Percentiles rank a stretch among this genome's conserved stretches.
Conservation (phyloP, 164 flowering plant species). For the Taxillus chinensis region DNA sequence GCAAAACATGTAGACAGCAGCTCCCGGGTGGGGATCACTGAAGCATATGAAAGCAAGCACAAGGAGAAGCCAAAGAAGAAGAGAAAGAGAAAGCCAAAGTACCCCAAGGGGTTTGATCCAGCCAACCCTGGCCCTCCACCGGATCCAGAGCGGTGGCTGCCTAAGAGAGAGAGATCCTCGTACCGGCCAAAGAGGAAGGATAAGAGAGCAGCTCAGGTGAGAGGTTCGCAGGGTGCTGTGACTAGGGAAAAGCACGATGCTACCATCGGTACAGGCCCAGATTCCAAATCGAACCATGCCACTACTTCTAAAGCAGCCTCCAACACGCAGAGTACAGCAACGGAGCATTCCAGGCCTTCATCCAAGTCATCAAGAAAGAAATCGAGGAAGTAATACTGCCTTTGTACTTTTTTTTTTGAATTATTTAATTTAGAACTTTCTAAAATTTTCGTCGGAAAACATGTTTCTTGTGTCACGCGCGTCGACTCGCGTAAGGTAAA, state of each 20-base stretch:
- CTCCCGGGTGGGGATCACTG: slow-evolving; percentile 16
- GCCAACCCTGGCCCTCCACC: slow-evolving; percentile 96
- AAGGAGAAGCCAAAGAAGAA: slow-evolving; percentile 72
- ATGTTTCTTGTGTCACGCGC: no score
- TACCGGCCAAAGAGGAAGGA: slow-evolving; percentile 93
- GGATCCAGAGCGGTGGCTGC: slow-evolving; percentile 96
- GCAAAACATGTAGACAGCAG: slow-evolving; percentile 49
- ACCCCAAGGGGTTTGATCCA: slow-evolving; percentile 92
- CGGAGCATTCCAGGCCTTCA: slow-evolving; percentile 41
- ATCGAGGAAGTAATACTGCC: slow-evolving; percentile 40
- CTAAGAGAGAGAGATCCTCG: slow-evolving; percentile 85
- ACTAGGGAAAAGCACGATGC: slow-evolving; percentile 63
- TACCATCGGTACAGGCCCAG: slow-evolving; percentile 16
- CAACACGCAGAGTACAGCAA: slow-evolving; percentile 15
- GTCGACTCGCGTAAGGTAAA: no score
- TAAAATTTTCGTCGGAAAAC: no score
- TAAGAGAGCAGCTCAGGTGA: slow-evolving; percentile 82
- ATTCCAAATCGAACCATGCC: slow-evolving; percentile 41
- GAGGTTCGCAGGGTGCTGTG: slow-evolving; percentile 96
- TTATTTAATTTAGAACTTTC: no score
- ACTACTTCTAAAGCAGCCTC: slow-evolving; percentile 33
- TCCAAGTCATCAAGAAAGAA: slow-evolving; percentile 73
- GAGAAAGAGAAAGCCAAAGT: slow-evolving; percentile 93
- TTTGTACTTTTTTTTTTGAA: not conserved
- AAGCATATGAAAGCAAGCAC: slow-evolving; percentile 35